These are phyloP conservation scores for Aegilops umbellulata DNA, from an alignment of 176 grass and related monocot species.

Conservation along the genomic window DNA sequence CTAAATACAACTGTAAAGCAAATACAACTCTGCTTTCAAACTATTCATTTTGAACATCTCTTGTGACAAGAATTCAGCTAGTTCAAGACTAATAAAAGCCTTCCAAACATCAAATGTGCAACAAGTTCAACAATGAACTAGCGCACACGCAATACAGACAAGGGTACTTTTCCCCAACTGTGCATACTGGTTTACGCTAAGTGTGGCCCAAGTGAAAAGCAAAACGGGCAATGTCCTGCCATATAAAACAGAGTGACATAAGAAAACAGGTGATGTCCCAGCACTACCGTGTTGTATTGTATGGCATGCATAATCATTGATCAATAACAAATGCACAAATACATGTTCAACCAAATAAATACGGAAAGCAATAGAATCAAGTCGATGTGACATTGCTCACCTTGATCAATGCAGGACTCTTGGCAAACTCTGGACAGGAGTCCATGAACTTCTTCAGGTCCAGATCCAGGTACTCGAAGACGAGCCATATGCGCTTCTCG, in stretches of 20 bases:
- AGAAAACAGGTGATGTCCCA: not conserved
- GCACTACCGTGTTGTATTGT: too few species aligned
- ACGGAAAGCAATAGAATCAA: not conserved
- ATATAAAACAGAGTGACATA: not conserved
- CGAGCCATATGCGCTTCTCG: slow-evolving; percentile 87
- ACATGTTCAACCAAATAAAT: not conserved
- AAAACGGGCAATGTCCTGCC: not conserved
- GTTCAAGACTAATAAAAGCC: too few species aligned
- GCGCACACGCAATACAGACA: not conserved
- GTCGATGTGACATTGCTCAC: not conserved
- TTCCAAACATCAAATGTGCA: too few species aligned
- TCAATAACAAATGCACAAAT: not conserved
- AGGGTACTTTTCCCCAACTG: not conserved
- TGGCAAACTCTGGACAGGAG: slow-evolving; percentile 76
- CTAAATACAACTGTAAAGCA: too few species aligned
- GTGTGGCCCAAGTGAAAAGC: not conserved
- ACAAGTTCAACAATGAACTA: not conserved
- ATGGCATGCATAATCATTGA: too few species aligned
- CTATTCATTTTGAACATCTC: too few species aligned
- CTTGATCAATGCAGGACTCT: slow-evolving; percentile 76
- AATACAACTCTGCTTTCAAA: too few species aligned
- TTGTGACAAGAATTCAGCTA: too few species aligned
- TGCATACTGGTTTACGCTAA: not conserved
- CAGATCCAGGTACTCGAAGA: slow-evolving; percentile 91
- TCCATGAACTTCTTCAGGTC: slow-evolving; percentile 98